Evolutionary conservation across 805 yeast genomes (phyloP), one percentile per base, ranked within the genome.

Genomic region (Pichia insulana): DNA sequence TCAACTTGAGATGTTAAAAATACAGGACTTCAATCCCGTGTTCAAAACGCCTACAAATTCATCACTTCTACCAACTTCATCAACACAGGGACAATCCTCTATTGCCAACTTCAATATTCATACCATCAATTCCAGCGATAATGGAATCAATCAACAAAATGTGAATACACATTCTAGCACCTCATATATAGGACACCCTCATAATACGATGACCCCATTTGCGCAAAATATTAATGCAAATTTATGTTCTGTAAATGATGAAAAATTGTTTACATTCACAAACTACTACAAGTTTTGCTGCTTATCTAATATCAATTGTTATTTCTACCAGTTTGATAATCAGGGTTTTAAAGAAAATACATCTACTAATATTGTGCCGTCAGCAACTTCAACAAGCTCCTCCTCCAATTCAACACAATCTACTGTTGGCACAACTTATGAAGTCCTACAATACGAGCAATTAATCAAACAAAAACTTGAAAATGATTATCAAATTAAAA

Each of bases 221-320:
- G 25, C 37, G 8, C 36, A 33, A 4, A 10, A 15, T 15, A 9
- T 10, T 10, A 32, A 26, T 9, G 12, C 9, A 16, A 40, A 33
- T 25, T 16, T 13, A n/a, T 16, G 88, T 17, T 32, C 11, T 15
- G 41, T 48, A 4, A 38, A 39, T 20, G 53, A 49, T 30, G 59
- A 56, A 5, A 47, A 52, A 27, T 35, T 42, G 1, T 43, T 46
- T 8, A 53, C 61, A 0, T 48, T 50, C n/a, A 59, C 64, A 16
- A 61, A 61, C 33, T 59, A 54, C 40, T 61, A 58, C 43, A 52
- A 48, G 32, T 53, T 61, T 39, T 60, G 62, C 7, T 34, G 42
- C 10, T 36, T 57, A 18, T 48, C 48, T 18, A 48, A 56, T 40
- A 54, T 62, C 40, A 57, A 59, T 43, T 57, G 62, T 34, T 57